Evolutionary conservation across 345 rosid species (phyloP).

Genomic region (Eucalyptus curtisii): DNA sequence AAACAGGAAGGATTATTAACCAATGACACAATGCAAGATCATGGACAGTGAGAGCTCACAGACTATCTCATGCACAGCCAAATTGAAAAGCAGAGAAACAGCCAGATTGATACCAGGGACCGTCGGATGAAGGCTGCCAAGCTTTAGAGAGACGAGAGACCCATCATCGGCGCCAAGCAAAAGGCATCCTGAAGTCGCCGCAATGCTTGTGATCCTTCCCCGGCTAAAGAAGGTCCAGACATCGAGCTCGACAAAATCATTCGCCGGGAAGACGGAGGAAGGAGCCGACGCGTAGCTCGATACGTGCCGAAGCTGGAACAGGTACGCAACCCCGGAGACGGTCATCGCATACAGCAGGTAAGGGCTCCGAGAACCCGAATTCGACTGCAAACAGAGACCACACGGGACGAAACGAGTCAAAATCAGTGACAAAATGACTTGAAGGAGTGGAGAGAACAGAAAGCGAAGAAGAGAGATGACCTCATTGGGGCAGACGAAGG

Average conservation of each 20-base stretch:
- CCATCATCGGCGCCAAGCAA: constrained; percentile 65
- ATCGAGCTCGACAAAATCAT: constrained; percentile 36
- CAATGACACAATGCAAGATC: neutral
- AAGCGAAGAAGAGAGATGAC: constrained; percentile 2
- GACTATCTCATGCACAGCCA: neutral
- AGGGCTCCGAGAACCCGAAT: constrained; percentile 7
- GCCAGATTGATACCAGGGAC: constrained; percentile 36
- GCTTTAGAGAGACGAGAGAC: constrained; percentile 46
- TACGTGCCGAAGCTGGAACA: constrained; percentile 29
- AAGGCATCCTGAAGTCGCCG: constrained; percentile 48
- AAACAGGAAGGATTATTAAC: neutral
- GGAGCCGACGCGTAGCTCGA: constrained; percentile 20
- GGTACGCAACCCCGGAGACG: constrained; percentile 54
- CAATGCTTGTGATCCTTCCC: constrained; percentile 31
- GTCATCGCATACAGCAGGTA: constrained; percentile 50
- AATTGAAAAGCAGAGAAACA: neutral
- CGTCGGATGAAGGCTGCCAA: constrained; percentile 24
- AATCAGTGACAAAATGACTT: neutral
- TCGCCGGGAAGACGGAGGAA: constrained; percentile 25
- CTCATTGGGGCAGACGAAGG: constrained; percentile 36
- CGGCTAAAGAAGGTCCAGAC: constrained; percentile 17
- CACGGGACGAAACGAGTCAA: neutral
- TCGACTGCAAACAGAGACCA: constrained; percentile 11
- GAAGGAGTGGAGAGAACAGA: neutral
- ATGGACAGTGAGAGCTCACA: neutral